These are phyloP conservation scores for Myriosclerotinia duriaeana DNA, from an alignment of 2,329 filamentous ascomycete species.

Conservation along the genomic window DNA sequence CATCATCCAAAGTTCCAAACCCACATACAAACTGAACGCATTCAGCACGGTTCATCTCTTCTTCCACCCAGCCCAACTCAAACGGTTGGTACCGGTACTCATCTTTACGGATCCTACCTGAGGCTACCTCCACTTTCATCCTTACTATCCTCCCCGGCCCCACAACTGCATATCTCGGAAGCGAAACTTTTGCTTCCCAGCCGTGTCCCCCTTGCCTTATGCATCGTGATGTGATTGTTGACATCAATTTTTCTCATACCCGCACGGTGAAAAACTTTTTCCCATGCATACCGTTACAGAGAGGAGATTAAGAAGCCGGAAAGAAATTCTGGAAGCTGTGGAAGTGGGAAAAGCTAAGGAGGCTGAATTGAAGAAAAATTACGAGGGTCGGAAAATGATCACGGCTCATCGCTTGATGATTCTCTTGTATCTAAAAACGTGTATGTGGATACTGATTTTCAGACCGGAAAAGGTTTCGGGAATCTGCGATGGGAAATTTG, in stretches of 20 bases:
- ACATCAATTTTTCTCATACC: neutral
- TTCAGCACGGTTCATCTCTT: neutral
- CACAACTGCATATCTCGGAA: constrained; percentile 1
- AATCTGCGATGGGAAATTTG: constrained; percentile 8
- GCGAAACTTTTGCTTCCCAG: constrained; percentile 1
- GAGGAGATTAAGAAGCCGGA: neutral
- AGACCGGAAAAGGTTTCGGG: constrained; percentile 3
- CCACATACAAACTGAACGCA: neutral
- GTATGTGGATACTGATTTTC: neutral
- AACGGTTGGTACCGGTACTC: constrained; percentile 4
- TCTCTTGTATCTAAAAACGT: neutral
- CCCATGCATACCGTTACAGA: neutral
- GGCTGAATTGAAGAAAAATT: neutral
- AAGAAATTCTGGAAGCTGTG: neutral
- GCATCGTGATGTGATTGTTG: constrained; percentile 10
- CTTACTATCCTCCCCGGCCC: neutral
- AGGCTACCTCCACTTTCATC: neutral
- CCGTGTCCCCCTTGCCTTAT: neutral
- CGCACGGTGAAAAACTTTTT: neutral
- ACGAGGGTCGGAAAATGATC: neutral
- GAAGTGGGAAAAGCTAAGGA: neutral
- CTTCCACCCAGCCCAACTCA: neutral
- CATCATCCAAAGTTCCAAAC: neutral
- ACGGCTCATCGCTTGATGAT: constrained; percentile 9
- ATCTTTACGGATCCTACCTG: neutral